phyloP scores from a whole-genome alignment of 192 early-diverging fungal genomes.

The Umbelopsis ramanniana region DNA sequence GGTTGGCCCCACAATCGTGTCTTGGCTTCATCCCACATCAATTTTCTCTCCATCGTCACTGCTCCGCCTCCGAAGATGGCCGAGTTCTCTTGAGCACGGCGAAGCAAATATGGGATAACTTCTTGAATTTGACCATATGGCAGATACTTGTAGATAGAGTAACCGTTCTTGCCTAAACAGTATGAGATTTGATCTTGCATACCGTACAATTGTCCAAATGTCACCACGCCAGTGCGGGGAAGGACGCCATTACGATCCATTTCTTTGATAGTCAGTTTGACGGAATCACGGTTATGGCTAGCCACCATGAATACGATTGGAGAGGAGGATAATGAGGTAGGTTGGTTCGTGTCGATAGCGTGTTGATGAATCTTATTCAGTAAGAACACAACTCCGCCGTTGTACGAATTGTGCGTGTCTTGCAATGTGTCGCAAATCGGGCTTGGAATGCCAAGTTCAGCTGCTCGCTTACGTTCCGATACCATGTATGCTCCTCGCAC shows the following conservation, averaged over 20 bases:
- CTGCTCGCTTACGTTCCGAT: conserved; percentile 60
- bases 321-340: conserved; percentile 25
- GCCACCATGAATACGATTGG: conserved; percentile 85
- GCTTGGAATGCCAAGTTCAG: conserved; percentile 65
- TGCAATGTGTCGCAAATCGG: conserved; percentile 83
- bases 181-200: conserved; percentile 94
- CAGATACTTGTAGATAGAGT: conserved; percentile 90
- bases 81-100: conserved; percentile 94
- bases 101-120: conserved; percentile 91
- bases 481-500: conserved; percentile 57
- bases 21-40: conserved; percentile 66
- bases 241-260: conserved; percentile 66
- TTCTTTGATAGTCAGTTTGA: conserved; percentile 60
- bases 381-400: conserved; percentile 75
- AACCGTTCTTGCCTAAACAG: conserved; percentile 75
- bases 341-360: conserved; percentile 28
- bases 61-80: conserved; percentile 65
- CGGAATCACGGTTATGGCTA: conserved; percentile 86
- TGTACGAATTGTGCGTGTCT: conserved; percentile 85
- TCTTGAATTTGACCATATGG: conserved; percentile 90
- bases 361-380: conserved; percentile 59
- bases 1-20: conserved; percentile 36
- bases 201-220: conserved; percentile 92
- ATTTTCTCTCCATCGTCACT: conserved; percentile 56
- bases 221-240: conserved; percentile 63